phyloP scores from a whole-genome alignment of 2,329 filamentous ascomycete species.

The Fusarium sp. region DNA sequence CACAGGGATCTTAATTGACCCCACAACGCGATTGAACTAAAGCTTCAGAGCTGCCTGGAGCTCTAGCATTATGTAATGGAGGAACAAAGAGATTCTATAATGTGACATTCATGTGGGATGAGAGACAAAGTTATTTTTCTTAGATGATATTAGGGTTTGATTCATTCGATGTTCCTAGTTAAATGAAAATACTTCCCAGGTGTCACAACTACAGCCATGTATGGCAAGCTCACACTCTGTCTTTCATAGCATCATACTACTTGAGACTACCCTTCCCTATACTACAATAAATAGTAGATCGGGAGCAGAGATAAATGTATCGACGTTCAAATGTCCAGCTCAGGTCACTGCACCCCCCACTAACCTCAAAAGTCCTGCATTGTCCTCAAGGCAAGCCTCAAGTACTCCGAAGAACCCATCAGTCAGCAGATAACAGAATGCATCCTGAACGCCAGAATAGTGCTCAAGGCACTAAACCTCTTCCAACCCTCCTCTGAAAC shows the following conservation, averaged over 20 bases:
- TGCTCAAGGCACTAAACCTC: constrained; percentile 47
- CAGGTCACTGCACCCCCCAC: constrained; percentile 46
- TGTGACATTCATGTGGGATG: background rate
- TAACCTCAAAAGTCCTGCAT: constrained; percentile 17
- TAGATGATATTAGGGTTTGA: fast-evolving
- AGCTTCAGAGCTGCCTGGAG: background rate
- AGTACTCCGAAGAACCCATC: constrained; percentile 14
- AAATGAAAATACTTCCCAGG: too few relatives aligned
- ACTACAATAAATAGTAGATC: background rate
- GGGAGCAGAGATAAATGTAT: constrained; percentile 52
- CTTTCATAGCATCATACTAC: background rate
- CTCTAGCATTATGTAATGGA: background rate
- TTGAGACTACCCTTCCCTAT: background rate
- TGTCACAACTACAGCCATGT: background rate
- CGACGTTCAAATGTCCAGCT: constrained; percentile 55
- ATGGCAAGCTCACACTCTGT: background rate
- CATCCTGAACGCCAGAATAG: constrained; percentile 55
- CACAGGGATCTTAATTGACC: constrained; percentile 49
- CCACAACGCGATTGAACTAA: constrained; percentile 35
- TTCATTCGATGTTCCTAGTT: background rate
- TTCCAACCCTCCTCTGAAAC: constrained; percentile 45
- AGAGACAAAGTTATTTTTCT: background rate
- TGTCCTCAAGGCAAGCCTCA: constrained; percentile 9
- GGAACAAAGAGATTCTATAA: background rate
- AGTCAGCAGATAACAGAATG: constrained; percentile 53